phyloP scores from a whole-genome alignment of 108 stramenopile genomes.

The Thalassiosira profunda region DNA sequence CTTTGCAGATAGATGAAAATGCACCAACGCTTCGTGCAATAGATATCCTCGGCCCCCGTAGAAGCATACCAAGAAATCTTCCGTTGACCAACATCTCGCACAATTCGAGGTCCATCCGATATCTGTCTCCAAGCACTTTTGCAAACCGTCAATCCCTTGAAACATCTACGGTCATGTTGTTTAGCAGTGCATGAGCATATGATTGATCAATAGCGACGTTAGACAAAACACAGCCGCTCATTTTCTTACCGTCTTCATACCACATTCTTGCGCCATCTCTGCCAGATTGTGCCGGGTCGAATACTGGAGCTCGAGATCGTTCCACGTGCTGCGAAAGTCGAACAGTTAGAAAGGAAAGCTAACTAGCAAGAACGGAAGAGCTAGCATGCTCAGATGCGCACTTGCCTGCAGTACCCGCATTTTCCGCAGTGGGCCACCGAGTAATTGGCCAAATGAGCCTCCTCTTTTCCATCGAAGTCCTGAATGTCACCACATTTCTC shows the following conservation, averaged over 20 bases:
- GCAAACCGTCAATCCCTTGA: neutral
- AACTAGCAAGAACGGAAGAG: too few relatives aligned
- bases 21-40: slow-evolving; percentile 1
- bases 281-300: slow-evolving; percentile 8
- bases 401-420: slow-evolving; percentile 4
- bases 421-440: slow-evolving; percentile 3
- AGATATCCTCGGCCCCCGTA: neutral
- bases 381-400: too few relatives aligned
- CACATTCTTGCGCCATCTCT: neutral
- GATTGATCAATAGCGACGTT: too few relatives aligned
- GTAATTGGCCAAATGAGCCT: slow-evolving; percentile 4
- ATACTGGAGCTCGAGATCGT: slow-evolving; percentile 15
- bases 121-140: neutral
- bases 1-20: slow-evolving; percentile 16
- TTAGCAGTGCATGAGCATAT: too few relatives aligned
- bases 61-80: too few relatives aligned
- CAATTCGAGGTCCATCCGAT: slow-evolving; percentile 9
- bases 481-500: slow-evolving; percentile 9
- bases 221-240: too few relatives aligned
- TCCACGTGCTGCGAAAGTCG: slow-evolving; percentile 20
- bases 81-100: slow-evolving; percentile 9
- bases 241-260: slow-evolving; percentile 8
- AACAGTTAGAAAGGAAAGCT: too few relatives aligned
- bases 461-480: neutral
- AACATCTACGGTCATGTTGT: too few relatives aligned